Percentiles rank a stretch among this genome's conserved stretches.
Conservation (phyloP, 2,329 filamentous ascomycete species). For the Macrophomina tecta region DNA sequence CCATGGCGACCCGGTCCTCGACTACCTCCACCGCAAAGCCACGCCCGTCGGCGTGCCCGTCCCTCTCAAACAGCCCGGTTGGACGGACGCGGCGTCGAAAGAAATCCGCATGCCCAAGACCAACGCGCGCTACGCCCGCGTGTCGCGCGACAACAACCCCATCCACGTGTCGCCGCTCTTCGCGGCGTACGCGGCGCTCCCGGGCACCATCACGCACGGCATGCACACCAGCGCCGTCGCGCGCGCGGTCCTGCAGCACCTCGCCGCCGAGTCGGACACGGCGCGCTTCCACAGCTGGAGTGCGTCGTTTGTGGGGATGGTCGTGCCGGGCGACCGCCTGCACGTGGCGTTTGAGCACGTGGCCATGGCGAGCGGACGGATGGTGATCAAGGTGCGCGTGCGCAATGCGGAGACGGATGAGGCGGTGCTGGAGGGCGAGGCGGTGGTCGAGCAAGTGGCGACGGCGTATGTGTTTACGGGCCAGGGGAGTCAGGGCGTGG, state of each 20-base stretch:
- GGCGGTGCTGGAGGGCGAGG: conserved; percentile 40
- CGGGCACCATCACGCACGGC: conserved; percentile 50
- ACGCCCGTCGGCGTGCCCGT: conserved; percentile 24
- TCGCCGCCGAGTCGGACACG: conserved; percentile 24
- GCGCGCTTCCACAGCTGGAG: conserved; percentile 33
- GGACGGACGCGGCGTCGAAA: background rate
- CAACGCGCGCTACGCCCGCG: conserved; percentile 37
- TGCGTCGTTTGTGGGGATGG: conserved; percentile 45
- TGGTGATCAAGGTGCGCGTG: conserved; percentile 43
- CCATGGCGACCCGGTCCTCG: conserved; percentile 35
- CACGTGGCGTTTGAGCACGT: conserved; percentile 41
- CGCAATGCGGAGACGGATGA: conserved; percentile 38
- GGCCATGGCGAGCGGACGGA: conserved; percentile 43
- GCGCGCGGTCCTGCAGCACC: conserved; percentile 36
- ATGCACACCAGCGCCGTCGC: conserved; percentile 47
- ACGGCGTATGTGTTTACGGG: conserved; percentile 51
- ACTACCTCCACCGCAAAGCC: conserved; percentile 35
- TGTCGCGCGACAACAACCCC: conserved; percentile 50
- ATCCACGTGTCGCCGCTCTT: conserved; percentile 49
- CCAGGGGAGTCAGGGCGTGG: conserved; percentile 47
- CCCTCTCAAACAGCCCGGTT: conserved; percentile 28
- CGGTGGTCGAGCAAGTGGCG: conserved; percentile 38
- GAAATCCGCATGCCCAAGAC: conserved; percentile 14
- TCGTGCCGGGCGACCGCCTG: conserved; percentile 43
- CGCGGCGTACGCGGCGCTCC: conserved; percentile 43